Evolutionary conservation across 2,329 filamentous ascomycete genomes (phyloP).

Genomic region (Colletotrichum paranaense): DNA sequence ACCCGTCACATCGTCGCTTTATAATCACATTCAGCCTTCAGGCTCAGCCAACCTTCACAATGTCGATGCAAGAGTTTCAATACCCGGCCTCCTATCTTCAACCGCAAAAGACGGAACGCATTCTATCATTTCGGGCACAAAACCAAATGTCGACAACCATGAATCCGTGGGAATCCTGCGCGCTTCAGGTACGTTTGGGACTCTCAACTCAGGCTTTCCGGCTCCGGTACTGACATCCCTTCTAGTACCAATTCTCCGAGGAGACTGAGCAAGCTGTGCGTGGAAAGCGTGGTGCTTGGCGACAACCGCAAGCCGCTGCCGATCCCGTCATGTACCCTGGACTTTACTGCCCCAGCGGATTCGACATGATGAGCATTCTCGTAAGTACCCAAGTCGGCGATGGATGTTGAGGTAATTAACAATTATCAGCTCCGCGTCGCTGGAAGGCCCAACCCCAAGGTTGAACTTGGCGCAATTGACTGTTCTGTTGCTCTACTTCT

Average conservation of each 20-base stretch:
- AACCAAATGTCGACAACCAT: conserved; percentile 36
- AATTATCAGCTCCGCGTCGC: conserved; percentile 67
- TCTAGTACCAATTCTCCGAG: conserved; percentile 42
- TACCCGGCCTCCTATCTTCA: conserved; percentile 5
- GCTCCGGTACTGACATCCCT: neutral
- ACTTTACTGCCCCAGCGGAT: conserved; percentile 65
- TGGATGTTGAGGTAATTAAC: conserved; percentile 22
- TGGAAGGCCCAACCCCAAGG: conserved; percentile 76
- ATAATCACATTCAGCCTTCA: conserved; percentile 14
- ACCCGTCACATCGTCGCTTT: neutral
- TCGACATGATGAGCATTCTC: conserved; percentile 67
- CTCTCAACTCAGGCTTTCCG: too few relatives aligned
- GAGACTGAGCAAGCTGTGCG: conserved; percentile 35
- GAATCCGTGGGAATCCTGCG: conserved; percentile 49
- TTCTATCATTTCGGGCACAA: conserved; percentile 31
- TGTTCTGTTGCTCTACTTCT: conserved; percentile 86
- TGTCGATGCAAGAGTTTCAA: conserved; percentile 17
- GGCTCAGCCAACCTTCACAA: conserved; percentile 8
- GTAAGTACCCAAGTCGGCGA: conserved; percentile 48
- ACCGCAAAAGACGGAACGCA: conserved; percentile 9
- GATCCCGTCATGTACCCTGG: conserved; percentile 67
- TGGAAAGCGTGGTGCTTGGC: conserved; percentile 29
- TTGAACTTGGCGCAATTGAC: conserved; percentile 86
- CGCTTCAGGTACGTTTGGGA: conserved; percentile 45
- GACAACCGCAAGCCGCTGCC: conserved; percentile 30